Evolutionary conservation across 768 basidiomycete species (phyloP), one percentile per base, ranked within the genome.

Genomic region (Podaxis sp.): DNA sequence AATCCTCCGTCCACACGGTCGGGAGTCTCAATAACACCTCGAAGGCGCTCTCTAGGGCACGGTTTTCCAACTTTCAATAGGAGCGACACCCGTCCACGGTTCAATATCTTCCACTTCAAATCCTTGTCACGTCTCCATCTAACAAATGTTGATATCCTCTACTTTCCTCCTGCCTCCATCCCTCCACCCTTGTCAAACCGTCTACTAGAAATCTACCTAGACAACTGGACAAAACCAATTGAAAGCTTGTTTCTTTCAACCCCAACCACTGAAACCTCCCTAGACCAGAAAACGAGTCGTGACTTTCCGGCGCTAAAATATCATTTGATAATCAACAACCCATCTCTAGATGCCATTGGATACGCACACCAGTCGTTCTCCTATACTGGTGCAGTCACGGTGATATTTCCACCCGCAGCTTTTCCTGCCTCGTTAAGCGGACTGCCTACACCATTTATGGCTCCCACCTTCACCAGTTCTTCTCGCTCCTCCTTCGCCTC

Each of bases 321-420:
- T 20, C 58, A 59, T 22, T 8, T 44, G 41, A 33, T 59, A 17
- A 33, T 59, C n/a, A 59, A 44, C 12, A 50, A 59, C 15, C 48
- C 58, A 24, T 17, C 41, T 44, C 41, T 44, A 5, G 15, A 44
- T 44, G 13, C 41, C n/a, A 44, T 44, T 44, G 41, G 10, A 44
- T 44, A 44, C 12, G 3, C 7, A 5, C 41, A 5, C 12, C 41
- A 44, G 12, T 22, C 58, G 1, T 50, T 59, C 11, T 17, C 11
- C 33, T 28, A 26, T 36, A 24, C 20, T 15, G 17, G 46, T 7
- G 30, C 58, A n/a, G 26, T 59, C 6, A 50, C 58, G 36, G 48
- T 59, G 2, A 10, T 37, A 13, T 50, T 59, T 20, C 48, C 58
- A 6, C 36, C 15, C 5, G 20, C 20, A 12, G 20, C 7, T n/a